Evolutionary conservation across 2,329 filamentous ascomycete genomes (phyloP).

Genomic region (Erysiphe pulchra): DNA sequence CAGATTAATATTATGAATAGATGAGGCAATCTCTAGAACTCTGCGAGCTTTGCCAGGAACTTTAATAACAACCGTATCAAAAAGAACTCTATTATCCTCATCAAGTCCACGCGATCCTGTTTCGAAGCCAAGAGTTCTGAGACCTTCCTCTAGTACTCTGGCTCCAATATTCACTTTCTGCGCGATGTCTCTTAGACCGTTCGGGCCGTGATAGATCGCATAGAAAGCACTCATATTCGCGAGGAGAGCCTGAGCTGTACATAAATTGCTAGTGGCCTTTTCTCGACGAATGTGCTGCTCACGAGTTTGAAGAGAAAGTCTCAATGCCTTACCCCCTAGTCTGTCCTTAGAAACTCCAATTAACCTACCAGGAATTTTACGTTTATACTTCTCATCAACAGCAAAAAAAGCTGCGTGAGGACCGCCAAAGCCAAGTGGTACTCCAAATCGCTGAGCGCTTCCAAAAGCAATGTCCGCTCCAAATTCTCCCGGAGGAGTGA

Average conservation of each 20-base stretch:
- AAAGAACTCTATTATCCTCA: constrained; percentile 32
- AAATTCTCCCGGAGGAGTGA: constrained; percentile 80
- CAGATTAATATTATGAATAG: constrained; percentile 30
- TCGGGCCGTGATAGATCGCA: constrained; percentile 75
- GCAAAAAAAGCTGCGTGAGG: constrained; percentile 96
- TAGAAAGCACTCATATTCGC: constrained; percentile 95
- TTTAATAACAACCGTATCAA: constrained; percentile 58
- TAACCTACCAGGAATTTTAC: constrained; percentile 76
- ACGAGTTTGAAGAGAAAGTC: constrained; percentile 69
- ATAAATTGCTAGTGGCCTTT: constrained; percentile 94
- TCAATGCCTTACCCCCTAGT: constrained; percentile 53
- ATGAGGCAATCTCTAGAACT: constrained; percentile 24
- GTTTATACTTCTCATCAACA: constrained; percentile 71
- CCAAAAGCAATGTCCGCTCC: constrained; percentile 90
- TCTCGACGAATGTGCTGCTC: constrained; percentile 93
- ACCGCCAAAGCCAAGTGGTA: constrained; percentile 76
- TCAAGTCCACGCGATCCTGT: constrained; percentile 31
- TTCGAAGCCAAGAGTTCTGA: constrained; percentile 35
- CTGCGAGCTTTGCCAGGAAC: constrained; percentile 23
- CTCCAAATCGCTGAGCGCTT: constrained; percentile 72
- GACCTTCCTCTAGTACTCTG: constrained; percentile 37
- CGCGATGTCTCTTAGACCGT: constrained; percentile 61
- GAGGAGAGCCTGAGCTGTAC: constrained; percentile 77
- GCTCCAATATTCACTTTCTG: constrained; percentile 49
- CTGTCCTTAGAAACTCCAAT: constrained; percentile 84